These are phyloP conservation scores for Beauveria varroae DNA, from an alignment of 2,329 filamentous ascomycete genomes.

Conservation along the genomic window DNA sequence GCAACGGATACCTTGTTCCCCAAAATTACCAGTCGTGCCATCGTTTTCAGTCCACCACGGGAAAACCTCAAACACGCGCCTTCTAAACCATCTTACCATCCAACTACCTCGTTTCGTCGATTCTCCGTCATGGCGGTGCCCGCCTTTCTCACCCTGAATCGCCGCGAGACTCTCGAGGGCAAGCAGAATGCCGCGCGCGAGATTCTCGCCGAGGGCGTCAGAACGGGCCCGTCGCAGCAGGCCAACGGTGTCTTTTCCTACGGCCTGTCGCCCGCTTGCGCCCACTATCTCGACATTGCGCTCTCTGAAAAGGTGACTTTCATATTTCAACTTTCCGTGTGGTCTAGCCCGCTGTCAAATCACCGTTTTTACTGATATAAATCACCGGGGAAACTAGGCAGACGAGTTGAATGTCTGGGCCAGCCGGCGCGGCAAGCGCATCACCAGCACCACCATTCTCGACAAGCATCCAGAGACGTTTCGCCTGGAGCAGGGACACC, in stretches of 20 bases:
- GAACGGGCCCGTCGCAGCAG: not conserved
- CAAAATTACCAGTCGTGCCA: too few relatives aligned
- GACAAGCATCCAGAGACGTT: conserved; percentile 7
- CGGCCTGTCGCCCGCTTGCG: not conserved
- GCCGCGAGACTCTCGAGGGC: conserved; percentile 5
- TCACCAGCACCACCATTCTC: conserved; percentile 6
- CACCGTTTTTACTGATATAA: not conserved
- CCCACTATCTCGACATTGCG: conserved; percentile 5
- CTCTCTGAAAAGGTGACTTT: conserved; percentile 1
- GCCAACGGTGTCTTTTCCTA: not conserved
- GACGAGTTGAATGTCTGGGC: not conserved
- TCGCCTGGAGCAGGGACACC: not conserved
- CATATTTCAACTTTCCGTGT: not conserved
- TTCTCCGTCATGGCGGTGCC: not conserved
- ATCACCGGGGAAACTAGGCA: not conserved
- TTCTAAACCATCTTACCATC: not conserved
- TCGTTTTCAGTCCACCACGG: too few relatives aligned
- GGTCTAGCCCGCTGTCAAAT: too few relatives aligned
- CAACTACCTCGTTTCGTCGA: not conserved
- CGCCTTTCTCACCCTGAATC: not conserved
- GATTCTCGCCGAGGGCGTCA: not conserved
- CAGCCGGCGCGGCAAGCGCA: not conserved
- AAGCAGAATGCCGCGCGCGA: conserved; percentile 5
- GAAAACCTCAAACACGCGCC: too few relatives aligned
- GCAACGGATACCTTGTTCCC: too few relatives aligned